Evolutionary conservation across 2,329 filamentous ascomycete species (phyloP).

Genomic region (Rugonectria rugulosa): DNA sequence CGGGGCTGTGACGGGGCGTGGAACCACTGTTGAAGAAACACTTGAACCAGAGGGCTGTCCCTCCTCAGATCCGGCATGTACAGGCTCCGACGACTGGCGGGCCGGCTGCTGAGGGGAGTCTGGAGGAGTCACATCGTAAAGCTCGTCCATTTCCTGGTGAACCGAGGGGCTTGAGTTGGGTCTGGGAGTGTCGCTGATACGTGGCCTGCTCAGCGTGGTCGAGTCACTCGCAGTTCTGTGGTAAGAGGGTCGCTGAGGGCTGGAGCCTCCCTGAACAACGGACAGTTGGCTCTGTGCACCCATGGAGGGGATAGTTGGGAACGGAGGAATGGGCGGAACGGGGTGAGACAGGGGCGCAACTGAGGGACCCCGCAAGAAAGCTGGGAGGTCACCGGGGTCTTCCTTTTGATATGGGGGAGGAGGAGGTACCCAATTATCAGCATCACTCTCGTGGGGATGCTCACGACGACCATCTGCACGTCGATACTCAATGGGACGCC

Average conservation of each 20-base stretch:
- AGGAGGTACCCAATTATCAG: constrained; percentile 87
- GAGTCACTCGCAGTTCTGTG: constrained; percentile 48
- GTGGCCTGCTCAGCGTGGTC: constrained; percentile 37
- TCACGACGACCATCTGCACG: constrained; percentile 75
- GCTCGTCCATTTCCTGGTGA: constrained; percentile 45
- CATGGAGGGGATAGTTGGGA: constrained; percentile 10
- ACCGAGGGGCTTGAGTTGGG: constrained; percentile 44
- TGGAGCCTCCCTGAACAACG: constrained; percentile 17
- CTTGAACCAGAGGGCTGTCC: constrained; percentile 30
- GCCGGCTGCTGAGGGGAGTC: constrained; percentile 45
- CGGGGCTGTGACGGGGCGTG: constrained; percentile 25
- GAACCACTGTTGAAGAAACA: constrained; percentile 15
- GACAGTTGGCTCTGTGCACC: neutral
- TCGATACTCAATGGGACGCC: constrained; percentile 67
- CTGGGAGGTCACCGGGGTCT: constrained; percentile 63
- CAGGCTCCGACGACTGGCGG: constrained; percentile 8
- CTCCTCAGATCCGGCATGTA: constrained; percentile 6
- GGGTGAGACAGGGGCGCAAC: constrained; percentile 46
- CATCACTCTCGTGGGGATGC: constrained; percentile 85
- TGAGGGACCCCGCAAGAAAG: constrained; percentile 60
- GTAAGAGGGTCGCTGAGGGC: constrained; percentile 34
- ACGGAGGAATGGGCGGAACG: constrained; percentile 33
- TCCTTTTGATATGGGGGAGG: constrained; percentile 81
- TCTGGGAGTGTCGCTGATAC: constrained; percentile 36
- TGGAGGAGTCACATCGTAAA: constrained; percentile 58